A percentile compares a stretch with the other conserved stretches of the same genome.
phyloP scores from a whole-genome alignment of 2,329 filamentous ascomycete species.

The Fusarium odoratissimum region DNA sequence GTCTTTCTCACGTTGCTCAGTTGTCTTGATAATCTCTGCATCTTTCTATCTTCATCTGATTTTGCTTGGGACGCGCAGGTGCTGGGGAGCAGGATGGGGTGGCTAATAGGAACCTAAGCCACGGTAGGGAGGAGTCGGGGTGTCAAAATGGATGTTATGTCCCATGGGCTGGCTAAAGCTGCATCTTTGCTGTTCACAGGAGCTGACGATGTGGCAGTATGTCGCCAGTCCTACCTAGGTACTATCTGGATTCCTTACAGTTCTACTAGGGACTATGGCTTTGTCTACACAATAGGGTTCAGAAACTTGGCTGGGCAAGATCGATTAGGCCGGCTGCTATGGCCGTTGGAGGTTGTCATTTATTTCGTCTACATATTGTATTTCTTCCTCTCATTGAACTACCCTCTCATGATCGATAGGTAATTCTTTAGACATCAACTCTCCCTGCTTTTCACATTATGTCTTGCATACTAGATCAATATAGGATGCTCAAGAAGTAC shows the following conservation, averaged over 20 bases:
- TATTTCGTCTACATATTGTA: slow-evolving; percentile 26
- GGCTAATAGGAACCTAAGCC: slow-evolving; percentile 29
- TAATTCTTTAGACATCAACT: slow-evolving; percentile 25
- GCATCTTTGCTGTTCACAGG: slow-evolving; percentile 39
- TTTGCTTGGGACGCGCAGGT: slow-evolving; percentile 43
- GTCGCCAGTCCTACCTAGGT: slow-evolving; percentile 9
- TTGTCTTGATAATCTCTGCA: slow-evolving; percentile 31
- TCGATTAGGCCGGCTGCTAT: slow-evolving; percentile 11
- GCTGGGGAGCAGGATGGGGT: slow-evolving; percentile 46
- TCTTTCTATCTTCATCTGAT: slow-evolving; percentile 32
- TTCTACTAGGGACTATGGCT: slow-evolving; percentile 6
- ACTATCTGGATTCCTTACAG: slow-evolving; percentile 1
- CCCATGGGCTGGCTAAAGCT: slow-evolving; percentile 38
- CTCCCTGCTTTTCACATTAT: slow-evolving; percentile 15
- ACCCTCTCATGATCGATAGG: slow-evolving; percentile 28
- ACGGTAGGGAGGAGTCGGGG: slow-evolving; percentile 46
- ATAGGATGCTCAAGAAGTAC: slow-evolving; percentile 26
- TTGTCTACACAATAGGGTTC: background rate
- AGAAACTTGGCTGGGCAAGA: slow-evolving; percentile 3
- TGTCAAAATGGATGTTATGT: slow-evolving; percentile 42
- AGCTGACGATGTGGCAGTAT: slow-evolving; percentile 31
- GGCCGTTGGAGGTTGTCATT: slow-evolving; percentile 36
- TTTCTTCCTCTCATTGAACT: slow-evolving; percentile 13
- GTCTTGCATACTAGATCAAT: slow-evolving; percentile 22
- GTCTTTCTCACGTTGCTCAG: slow-evolving; percentile 23